phyloP scores from a whole-genome alignment of 1,139 yeast species.

The Yamadazyma atmosphaerica region DNA sequence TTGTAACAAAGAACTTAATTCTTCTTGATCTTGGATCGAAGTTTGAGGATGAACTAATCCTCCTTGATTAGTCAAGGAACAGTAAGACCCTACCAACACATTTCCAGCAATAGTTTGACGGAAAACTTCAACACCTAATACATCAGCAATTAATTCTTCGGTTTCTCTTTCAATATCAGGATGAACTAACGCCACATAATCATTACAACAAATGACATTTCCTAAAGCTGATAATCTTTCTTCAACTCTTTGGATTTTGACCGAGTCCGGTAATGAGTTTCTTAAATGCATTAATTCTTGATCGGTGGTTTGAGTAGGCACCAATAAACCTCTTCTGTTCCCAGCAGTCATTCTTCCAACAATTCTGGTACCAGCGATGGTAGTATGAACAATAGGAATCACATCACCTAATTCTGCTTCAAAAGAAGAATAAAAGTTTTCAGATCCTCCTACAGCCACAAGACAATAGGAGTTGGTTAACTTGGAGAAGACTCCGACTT shows the following conservation, averaged over 20 bases:
- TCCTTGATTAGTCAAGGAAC: constrained; percentile 94
- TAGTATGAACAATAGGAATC: constrained; percentile 93
- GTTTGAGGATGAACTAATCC: constrained; percentile 98
- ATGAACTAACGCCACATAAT: constrained; percentile 97
- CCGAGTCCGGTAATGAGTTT: constrained; percentile 95
- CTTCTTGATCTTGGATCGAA: constrained; percentile 96
- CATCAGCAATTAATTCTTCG: constrained; percentile 97
- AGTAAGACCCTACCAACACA: constrained; percentile 95
- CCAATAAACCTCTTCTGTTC: constrained; percentile 94
- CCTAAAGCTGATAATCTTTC: constrained; percentile 97
- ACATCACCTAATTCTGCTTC: constrained; percentile 98
- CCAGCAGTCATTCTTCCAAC: constrained; percentile 99
- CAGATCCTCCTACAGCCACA: constrained; percentile 97
- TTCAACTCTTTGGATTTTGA: constrained; percentile 96
- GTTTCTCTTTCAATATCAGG: constrained; percentile 99
- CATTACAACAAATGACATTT: constrained; percentile 97
- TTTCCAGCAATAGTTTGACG: constrained; percentile 99
- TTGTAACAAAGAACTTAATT: constrained; percentile 89
- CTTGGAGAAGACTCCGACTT: constrained; percentile 96
- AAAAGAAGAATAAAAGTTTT: constrained; percentile 95
- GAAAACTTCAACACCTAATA: constrained; percentile 98
- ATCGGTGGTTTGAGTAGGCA: constrained; percentile 98
- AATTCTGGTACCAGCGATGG: constrained; percentile 97
- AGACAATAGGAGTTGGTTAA: constrained; percentile 94
- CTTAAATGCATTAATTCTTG: constrained; percentile 97